Base-by-base conservation (phyloP, 495 filamentous ascomycete genomes). In the Penicillium tannophilum region DNA sequence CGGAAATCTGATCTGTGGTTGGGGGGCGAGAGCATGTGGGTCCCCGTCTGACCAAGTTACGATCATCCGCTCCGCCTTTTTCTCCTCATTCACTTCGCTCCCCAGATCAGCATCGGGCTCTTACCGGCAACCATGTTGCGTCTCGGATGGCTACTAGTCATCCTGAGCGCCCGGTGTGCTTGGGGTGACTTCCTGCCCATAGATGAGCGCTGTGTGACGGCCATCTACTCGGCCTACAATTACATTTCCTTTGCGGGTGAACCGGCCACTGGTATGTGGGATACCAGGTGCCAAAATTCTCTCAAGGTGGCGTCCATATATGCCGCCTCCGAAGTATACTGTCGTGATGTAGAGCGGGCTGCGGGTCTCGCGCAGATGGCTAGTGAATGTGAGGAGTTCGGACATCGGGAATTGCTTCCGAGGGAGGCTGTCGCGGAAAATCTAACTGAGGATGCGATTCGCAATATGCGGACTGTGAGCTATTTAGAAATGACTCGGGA, bases 251-350 rank as follows among this genome's bases (percentile, higher is more conserved):
- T 80, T 51, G 54, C 63, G 10, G 74, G 69, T 2, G 16, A 54
- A 28, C 60, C 66, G 3, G 51, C 64, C 17, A 60, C 51, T 12
- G 66, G 66, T 0, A 57, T 64, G 39, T 78, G 71, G 62, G 58
- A 66, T 6, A 60, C 60, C 1, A 60, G 69, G 47, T 80, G 77
- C 53, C 70, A 69, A 28, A 75, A 77, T 43, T 63, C 68, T 0
- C 52, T 76, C 0, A 58, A 65, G 30, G 71, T 76, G 7, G 68
- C 62, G 4, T 79, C 76, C 8, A 75, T 76, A 16, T 79, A 78
- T 49, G 76, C 76, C 5, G 61, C 73, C 1, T 62, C 72, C 1
- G 65, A 73, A 2, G 42, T 69, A 0, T 75, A 76, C 44, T 80
- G 76, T 39, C 35, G 23, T 12, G 63, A 73, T 0, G 17, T 10